These are phyloP conservation scores for Lotmaria passim DNA, from an alignment of 208 protist species.

Conservation along the genomic window DNA sequence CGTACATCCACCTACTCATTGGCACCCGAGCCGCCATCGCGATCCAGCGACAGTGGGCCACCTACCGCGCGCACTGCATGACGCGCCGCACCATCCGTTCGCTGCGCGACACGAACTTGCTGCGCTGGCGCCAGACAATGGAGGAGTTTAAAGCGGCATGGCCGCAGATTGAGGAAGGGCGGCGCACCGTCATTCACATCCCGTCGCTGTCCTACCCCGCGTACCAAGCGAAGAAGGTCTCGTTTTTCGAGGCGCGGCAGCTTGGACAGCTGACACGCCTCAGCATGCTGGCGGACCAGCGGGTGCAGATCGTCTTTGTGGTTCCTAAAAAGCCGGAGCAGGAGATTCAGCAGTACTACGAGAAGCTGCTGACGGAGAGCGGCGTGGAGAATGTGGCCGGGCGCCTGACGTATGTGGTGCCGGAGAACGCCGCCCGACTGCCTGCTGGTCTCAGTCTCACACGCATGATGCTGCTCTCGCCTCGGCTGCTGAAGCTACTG, in stretches of 20 bases:
- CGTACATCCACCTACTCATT: constrained; percentile 80
- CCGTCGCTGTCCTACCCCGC: constrained; percentile 86
- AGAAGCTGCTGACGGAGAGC: constrained; percentile 61
- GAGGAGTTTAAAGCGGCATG: constrained; percentile 75
- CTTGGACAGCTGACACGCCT: constrained; percentile 85
- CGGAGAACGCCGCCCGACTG: constrained; percentile 76
- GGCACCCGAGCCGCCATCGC: constrained; percentile 78
- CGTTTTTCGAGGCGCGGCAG: constrained; percentile 82
- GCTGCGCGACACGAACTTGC: constrained; percentile 53
- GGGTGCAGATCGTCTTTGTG: constrained; percentile 85
- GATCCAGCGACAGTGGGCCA: constrained; percentile 87
- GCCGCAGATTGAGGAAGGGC: constrained; percentile 60
- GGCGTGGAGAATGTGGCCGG: constrained; percentile 62
- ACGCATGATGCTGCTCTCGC: constrained; percentile 67
- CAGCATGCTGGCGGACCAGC: constrained; percentile 74
- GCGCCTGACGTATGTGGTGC: constrained; percentile 80
- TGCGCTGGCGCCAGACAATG: constrained; percentile 84
- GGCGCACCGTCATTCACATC: constrained; percentile 83
- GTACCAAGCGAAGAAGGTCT: constrained; percentile 77
- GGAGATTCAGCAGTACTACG: constrained; percentile 87
- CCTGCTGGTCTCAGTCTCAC: constrained; percentile 80
- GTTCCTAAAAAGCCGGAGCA: constrained; percentile 75
- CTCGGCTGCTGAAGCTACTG: constrained; percentile 87
- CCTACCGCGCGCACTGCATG: constrained; percentile 73
- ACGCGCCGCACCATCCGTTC: constrained; percentile 76